These are phyloP conservation scores for Pascua guehoae DNA, from an alignment of 1,284 basidiomycete genomes.

Conservation along the genomic window DNA sequence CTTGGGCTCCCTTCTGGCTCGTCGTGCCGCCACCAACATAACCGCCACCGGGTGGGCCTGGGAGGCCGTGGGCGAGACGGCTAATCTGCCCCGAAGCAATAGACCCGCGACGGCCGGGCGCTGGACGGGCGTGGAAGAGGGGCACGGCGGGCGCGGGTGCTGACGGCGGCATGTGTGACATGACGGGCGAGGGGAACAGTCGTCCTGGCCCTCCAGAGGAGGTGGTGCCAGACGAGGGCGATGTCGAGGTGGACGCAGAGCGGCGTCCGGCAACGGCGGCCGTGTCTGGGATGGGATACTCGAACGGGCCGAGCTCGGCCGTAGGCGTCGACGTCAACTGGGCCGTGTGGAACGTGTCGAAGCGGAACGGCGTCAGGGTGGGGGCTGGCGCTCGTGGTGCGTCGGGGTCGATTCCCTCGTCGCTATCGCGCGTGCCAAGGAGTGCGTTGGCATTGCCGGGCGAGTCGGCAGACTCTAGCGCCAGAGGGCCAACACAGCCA, in stretches of 20 bases:
- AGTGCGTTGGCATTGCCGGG: too few relatives aligned
- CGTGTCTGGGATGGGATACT: conserved; percentile 24
- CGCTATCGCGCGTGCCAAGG: too few relatives aligned
- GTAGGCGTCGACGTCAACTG: conserved; percentile 20
- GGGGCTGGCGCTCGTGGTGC: not conserved
- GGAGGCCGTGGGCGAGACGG: conserved; percentile 6
- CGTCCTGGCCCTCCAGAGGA: too few relatives aligned
- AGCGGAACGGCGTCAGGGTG: not conserved
- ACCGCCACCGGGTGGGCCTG: not conserved
- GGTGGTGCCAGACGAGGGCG: too few relatives aligned
- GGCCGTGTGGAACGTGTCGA: not conserved
- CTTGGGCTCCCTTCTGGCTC: too few relatives aligned
- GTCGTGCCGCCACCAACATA: too few relatives aligned
- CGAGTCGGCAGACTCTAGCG: too few relatives aligned
- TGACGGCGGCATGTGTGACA: not conserved
- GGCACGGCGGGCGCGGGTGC: not conserved
- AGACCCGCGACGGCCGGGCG: conserved; percentile 10
- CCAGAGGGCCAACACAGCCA: too few relatives aligned
- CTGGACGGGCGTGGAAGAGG: not conserved
- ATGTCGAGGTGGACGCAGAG: not conserved
- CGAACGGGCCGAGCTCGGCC: conserved; percentile 34
- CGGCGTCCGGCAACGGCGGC: not conserved
- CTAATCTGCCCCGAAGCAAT: conserved; percentile 17
- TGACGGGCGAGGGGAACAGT: too few relatives aligned
- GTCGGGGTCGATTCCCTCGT: too few relatives aligned